Evolutionary conservation across 1,139 yeast species (phyloP).

Genomic region (Hemisphaericaspora lyxosophila): DNA sequence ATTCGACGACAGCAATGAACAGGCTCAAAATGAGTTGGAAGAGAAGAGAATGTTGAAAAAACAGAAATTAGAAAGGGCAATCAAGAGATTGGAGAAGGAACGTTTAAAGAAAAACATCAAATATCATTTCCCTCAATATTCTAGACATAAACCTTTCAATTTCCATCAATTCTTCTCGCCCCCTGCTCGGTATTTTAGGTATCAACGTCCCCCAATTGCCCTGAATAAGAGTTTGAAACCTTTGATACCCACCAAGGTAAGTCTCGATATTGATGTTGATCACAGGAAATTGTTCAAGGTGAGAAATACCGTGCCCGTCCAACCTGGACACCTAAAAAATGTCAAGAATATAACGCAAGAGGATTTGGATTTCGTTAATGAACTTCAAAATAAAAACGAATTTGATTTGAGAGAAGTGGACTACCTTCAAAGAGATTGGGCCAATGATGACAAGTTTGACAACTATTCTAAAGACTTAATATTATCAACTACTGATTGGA

Average conservation of each 20-base stretch:
- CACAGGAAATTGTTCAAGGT: conserved; percentile 45
- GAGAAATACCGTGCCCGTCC: conserved; percentile 2
- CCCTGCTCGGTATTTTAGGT: conserved; percentile 52
- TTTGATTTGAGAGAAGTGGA: conserved; percentile 27
- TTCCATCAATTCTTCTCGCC: conserved; percentile 71
- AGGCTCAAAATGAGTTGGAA: conserved; percentile 22
- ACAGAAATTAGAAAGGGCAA: conserved; percentile 27
- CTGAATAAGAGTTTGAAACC: conserved; percentile 45
- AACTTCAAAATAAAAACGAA: conserved; percentile 23
- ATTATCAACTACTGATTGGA: conserved; percentile 83
- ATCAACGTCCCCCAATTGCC: conserved; percentile 52
- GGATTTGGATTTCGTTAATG: conserved; percentile 34
- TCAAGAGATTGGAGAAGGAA: conserved; percentile 34
- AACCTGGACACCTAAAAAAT: conserved; percentile 6
- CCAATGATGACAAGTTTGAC: conserved; percentile 37
- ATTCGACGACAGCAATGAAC: conserved; percentile 27
- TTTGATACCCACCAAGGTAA: conserved; percentile 57
- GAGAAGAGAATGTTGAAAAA: conserved; percentile 21
- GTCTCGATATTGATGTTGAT: conserved; percentile 50
- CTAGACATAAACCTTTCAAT: conserved; percentile 54
- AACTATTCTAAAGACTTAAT: conserved; percentile 58
- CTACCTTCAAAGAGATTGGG: conserved; percentile 37
- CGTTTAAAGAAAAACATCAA: conserved; percentile 37
- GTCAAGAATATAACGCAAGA: conserved; percentile 21
- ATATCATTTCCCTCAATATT: conserved; percentile 64